Conservation (phyloP, 2,329 filamentous ascomycete species). For the Aspergillus luchuensis region DNA sequence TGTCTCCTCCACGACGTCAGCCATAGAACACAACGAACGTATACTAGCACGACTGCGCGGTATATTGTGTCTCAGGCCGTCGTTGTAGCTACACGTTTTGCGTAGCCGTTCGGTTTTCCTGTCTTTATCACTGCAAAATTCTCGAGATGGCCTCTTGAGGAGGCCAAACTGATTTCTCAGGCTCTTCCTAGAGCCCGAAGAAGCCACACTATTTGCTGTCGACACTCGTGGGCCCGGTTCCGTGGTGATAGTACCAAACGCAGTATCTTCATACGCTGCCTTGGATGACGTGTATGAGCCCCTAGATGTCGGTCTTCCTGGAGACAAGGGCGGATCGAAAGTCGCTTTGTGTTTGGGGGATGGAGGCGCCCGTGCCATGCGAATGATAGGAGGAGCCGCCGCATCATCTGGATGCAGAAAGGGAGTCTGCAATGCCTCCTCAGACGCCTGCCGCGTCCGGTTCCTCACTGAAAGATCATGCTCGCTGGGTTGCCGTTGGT, state of each 20-base stretch:
- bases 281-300: constrained; percentile 42
- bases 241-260: constrained; percentile 44
- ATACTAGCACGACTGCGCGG: constrained; percentile 42
- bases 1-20: constrained; percentile 44
- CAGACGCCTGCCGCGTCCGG: constrained; percentile 62
- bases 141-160: constrained; percentile 40
- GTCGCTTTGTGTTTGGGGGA: constrained; percentile 71
- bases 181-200: constrained; percentile 44
- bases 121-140: constrained; percentile 42
- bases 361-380: constrained; percentile 78
- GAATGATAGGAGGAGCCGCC: constrained; percentile 69
- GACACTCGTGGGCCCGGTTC: constrained; percentile 44
- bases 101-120: constrained; percentile 34
- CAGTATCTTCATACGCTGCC: constrained; percentile 35
- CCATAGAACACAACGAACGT: constrained; percentile 46
- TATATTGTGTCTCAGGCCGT: constrained; percentile 35
- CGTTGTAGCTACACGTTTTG: constrained; percentile 38
- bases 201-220: constrained; percentile 42
- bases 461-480: constrained; percentile 71
- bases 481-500: constrained; percentile 25
- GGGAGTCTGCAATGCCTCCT: constrained; percentile 53
- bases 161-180: constrained; percentile 38
- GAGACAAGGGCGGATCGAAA: constrained; percentile 26
- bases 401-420: constrained; percentile 58
- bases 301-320: constrained; percentile 37